These are phyloP conservation scores for Debaryomyces hansenii DNA, from an alignment of 805 yeast genomes.

Conservation along the genomic window DNA sequence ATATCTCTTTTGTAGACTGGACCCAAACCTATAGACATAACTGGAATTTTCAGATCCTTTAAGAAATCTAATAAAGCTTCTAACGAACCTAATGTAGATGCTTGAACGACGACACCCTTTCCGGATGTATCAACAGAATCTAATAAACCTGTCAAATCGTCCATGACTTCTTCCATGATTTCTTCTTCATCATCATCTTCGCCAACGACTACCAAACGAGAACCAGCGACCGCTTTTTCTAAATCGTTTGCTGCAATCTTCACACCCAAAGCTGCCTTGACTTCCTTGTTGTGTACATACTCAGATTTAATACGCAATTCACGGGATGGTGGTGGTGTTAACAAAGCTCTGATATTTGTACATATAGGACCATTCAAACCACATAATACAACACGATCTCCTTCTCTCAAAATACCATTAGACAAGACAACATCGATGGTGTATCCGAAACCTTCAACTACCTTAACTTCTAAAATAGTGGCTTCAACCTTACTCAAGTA, in stretches of 20 bases:
- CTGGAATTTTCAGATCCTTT: constrained; percentile 98
- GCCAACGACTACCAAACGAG: constrained; percentile 90
- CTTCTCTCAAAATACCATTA: constrained; percentile 94
- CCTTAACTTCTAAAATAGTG: constrained; percentile 95
- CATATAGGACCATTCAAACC: constrained; percentile 99
- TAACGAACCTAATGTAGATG: constrained; percentile 95
- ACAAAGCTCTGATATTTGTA: constrained; percentile 89
- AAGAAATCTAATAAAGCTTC: constrained; percentile 97
- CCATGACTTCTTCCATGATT: constrained; percentile 97
- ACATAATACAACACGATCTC: constrained; percentile 93
- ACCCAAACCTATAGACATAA: constrained; percentile 96
- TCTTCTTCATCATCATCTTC: constrained; percentile 98
- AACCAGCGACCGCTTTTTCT: constrained; percentile 99
- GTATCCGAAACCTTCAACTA: constrained; percentile 97
- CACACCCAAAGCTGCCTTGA: constrained; percentile 98
- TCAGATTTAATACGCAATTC: constrained; percentile 97
- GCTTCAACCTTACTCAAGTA: constrained; percentile 93
- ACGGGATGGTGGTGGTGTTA: constrained; percentile 97
- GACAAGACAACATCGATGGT: constrained; percentile 97
- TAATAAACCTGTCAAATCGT: constrained; percentile 89
- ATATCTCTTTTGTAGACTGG: constrained; percentile 98
- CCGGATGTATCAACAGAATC: constrained; percentile 96
- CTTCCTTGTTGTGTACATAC: constrained; percentile 94
- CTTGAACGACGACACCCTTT: constrained; percentile 97
- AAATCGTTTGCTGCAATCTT: constrained; percentile 97